These are phyloP conservation scores for Truncatella angustata DNA, from an alignment of 2,329 filamentous ascomycete genomes.

Conservation along the genomic window DNA sequence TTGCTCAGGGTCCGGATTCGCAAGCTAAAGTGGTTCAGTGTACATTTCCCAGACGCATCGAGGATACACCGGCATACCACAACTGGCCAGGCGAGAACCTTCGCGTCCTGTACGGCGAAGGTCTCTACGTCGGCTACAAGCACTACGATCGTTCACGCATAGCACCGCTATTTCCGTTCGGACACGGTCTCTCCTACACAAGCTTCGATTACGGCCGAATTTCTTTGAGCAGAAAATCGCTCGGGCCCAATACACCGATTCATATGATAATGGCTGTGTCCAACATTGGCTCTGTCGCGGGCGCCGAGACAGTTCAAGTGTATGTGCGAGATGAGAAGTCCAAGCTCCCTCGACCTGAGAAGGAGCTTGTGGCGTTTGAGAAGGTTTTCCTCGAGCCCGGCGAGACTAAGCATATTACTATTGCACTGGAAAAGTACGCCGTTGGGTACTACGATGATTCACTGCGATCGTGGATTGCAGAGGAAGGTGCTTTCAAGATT, in stretches of 20 bases:
- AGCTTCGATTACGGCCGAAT: constrained; percentile 63
- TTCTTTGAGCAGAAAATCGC: constrained; percentile 41
- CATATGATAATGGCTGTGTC: constrained; percentile 47
- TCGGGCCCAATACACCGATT: constrained; percentile 37
- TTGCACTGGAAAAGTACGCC: constrained; percentile 48
- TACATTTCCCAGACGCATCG: constrained; percentile 62
- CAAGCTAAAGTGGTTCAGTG: constrained; percentile 34
- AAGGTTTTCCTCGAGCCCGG: constrained; percentile 60
- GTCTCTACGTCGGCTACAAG: constrained; percentile 69
- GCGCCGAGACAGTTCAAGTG: constrained; percentile 65
- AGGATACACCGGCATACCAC: constrained; percentile 68
- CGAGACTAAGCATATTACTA: constrained; percentile 48
- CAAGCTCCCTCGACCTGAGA: constrained; percentile 62
- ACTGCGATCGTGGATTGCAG: constrained; percentile 60
- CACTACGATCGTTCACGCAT: constrained; percentile 66
- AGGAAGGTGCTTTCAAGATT: constrained; percentile 61
- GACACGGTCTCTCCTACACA: constrained; percentile 73
- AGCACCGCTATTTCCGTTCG: constrained; percentile 67
- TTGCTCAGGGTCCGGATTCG: neutral
- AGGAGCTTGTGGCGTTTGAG: constrained; percentile 69
- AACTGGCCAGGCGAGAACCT: constrained; percentile 73
- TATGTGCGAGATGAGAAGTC: constrained; percentile 66
- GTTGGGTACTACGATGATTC: constrained; percentile 63
- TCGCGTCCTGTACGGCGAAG: constrained; percentile 69
- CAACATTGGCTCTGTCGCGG: constrained; percentile 55